A percentile compares a stretch with the other conserved stretches of the same genome.
phyloP scores from a whole-genome alignment of 192 early-diverging fungal genomes.

The Radiomyces spectabilis region DNA sequence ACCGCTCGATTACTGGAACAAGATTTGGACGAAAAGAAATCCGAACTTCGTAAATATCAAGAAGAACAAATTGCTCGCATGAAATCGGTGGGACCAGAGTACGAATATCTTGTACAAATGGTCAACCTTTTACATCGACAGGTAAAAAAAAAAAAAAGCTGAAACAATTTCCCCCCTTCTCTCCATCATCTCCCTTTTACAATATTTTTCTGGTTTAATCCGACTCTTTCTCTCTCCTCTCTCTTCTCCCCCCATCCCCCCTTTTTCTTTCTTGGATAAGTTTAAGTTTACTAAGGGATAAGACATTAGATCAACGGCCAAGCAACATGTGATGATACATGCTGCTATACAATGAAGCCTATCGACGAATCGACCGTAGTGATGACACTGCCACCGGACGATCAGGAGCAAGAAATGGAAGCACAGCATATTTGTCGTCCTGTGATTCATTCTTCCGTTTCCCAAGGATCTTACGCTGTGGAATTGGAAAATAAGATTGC shows the following conservation, averaged over 20 bases:
- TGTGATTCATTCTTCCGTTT: slow-evolving; percentile 26
- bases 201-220: too few species aligned
- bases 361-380: slow-evolving; percentile 26
- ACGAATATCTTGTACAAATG: slow-evolving; percentile 36
- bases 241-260: too few species aligned
- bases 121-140: slow-evolving; percentile 32
- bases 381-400: slow-evolving; percentile 24
- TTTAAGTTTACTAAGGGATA: too few species aligned
- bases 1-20: slow-evolving; percentile 18
- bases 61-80: slow-evolving; percentile 20
- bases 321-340: slow-evolving; percentile 25
- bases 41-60: slow-evolving; percentile 8
- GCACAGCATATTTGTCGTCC: slow-evolving; percentile 35
- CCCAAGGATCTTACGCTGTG: slow-evolving; percentile 24
- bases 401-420: slow-evolving; percentile 19
- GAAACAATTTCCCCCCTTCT: neutral
- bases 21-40: slow-evolving; percentile 27
- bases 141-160: slow-evolving; percentile 12
- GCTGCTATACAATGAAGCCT: slow-evolving; percentile 24
- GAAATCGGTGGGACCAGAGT: slow-evolving; percentile 30
- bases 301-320: slow-evolving; percentile 29
- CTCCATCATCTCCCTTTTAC: too few species aligned
- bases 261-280: too few species aligned
- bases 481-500: slow-evolving; percentile 24
- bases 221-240: too few species aligned